phyloP scores from a whole-genome alignment of 345 rosid genomes.

The Boechera stricta region DNA sequence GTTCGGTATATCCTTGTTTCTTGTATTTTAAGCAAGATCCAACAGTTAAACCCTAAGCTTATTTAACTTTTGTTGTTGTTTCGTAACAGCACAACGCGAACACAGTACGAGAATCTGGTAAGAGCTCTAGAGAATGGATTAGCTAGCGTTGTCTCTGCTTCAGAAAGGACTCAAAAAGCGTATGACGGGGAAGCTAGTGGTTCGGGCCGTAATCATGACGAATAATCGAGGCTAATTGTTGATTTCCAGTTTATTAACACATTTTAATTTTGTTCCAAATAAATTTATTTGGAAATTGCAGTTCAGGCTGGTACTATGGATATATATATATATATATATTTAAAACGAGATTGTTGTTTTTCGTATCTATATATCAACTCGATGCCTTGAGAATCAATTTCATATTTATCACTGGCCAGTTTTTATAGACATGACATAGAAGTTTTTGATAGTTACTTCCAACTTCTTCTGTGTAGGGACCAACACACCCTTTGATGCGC shows the following conservation, averaged over 20 bases:
- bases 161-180: constrained; percentile 4
- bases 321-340: not conserved
- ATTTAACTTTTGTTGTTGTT: not conserved
- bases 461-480: too few species aligned
- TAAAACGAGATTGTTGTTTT: not conserved
- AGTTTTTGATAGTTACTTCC: too few species aligned
- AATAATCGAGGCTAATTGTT: not conserved
- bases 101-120: constrained; percentile 67
- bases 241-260: not conserved
- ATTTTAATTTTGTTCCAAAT: not conserved
- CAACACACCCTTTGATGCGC: too few species aligned
- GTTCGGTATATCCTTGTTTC: not conserved
- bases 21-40: constrained; percentile 3
- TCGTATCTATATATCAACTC: too few species aligned
- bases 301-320: not conserved
- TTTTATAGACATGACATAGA: too few species aligned
- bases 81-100: constrained; percentile 64
- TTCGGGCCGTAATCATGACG: constrained; percentile 16
- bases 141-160: constrained; percentile 42
- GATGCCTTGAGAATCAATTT: too few species aligned
- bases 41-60: not conserved
- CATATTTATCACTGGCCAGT: too few species aligned
- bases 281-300: not conserved
- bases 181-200: constrained; percentile 20
- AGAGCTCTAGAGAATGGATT: constrained; percentile 73